Base-by-base conservation (phyloP, 208 protist genomes). In the Porcisia deanei region DNA sequence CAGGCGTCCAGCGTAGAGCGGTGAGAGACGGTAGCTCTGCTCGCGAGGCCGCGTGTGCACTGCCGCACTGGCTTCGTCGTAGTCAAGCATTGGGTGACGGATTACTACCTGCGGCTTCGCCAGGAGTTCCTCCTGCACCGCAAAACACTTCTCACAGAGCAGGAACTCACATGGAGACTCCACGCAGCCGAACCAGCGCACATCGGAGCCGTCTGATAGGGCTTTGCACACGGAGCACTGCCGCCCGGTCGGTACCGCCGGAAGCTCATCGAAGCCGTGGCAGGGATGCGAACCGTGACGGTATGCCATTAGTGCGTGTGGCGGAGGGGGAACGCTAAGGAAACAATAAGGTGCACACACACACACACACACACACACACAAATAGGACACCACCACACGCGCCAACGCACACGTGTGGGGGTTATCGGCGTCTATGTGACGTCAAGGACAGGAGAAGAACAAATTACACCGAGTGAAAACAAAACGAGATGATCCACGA, bases 91-190 rank as follows among this genome's bases (percentile, higher is more conserved):
- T 16, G 92, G 89, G 70, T 90, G 88, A 45, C 89, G 92, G 16
- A 93, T 90, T 54, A 96, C 88, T 45, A 93, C 85, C 81, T 93
- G 87, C 30, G 80, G 78, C 25, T 70, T 55, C 10, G 83, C 74
- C 41, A 96, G 84, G 58, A 94, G 73, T 53, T 83, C 67, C 73
- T 96, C 89, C 14, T 94, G 81, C 64, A 96, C 88, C 52, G 89
- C 82, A 67, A 93, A 91, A 81, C 92, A 96, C 81, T 96, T 96
- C 57, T 76, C 76, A 66, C 92, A 96, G 6, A 96, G 76, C 3
- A 91, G 61, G 37, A 86, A 88, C 52, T 76, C 76, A 54, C 91
- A 96, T 8, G 71, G 66, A 22, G 80, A 69, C 8, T 83, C 80
- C 12, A 71, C 67, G 81, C 91, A 96, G 53, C 65, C 34, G 57